Conservation (phyloP, 176 grass and related monocot genomes). For the Pontederia paniculata region DNA sequence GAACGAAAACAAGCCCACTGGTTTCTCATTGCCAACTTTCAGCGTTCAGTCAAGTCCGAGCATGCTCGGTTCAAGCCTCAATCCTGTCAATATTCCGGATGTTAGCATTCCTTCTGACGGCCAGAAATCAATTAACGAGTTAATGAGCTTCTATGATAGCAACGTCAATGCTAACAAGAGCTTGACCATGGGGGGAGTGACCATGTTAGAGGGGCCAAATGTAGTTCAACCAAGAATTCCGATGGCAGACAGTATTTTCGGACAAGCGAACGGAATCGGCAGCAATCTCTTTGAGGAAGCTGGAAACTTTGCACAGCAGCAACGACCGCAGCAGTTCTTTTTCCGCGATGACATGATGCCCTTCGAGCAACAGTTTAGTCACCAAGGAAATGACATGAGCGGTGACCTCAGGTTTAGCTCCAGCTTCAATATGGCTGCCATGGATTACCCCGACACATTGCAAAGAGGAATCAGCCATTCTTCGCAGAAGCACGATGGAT, state of each 20-base stretch:
- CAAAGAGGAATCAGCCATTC: neutral
- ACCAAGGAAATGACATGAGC: neutral
- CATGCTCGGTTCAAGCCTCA: neutral
- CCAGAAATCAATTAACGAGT: neutral
- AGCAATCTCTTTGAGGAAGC: neutral
- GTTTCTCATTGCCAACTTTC: neutral
- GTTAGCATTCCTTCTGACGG: constrained; percentile 1
- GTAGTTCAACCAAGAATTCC: neutral
- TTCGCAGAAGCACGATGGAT: neutral
- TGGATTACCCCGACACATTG: neutral
- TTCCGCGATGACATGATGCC: neutral
- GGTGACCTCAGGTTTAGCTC: neutral
- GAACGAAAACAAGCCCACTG: neutral
- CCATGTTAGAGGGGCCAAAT: neutral
- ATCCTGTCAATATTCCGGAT: constrained; percentile 1
- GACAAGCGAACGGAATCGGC: neutral
- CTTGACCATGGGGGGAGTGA: neutral
- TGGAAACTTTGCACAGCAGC: constrained; percentile 3
- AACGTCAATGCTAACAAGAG: neutral
- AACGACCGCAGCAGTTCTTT: neutral
- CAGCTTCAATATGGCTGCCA: neutral
- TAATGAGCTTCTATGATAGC: constrained; percentile 12
- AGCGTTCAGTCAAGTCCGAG: neutral
- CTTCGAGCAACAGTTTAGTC: neutral
- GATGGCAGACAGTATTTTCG: neutral